Base-by-base conservation (phyloP, 176 grass and related monocot genomes). In the Carex parvula region DNA sequence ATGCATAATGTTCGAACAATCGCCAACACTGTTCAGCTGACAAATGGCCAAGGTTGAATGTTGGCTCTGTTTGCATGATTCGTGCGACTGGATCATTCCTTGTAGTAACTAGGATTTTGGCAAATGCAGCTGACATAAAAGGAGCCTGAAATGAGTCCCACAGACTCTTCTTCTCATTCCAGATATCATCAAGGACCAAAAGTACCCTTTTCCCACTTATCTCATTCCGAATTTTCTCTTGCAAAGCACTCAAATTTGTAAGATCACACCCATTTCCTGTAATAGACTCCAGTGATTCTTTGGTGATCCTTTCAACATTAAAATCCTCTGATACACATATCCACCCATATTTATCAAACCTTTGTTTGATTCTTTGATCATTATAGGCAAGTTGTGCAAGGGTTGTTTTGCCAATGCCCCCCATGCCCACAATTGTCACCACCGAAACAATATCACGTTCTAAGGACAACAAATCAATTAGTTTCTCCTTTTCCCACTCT, bases 361-460 rank as follows among this genome's bases (percentile, higher is more conserved):
- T 57, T 84, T 64, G 81, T 0, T 10, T 57, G 42, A 78, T 72
- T 68, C 53, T 87, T 13, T 66, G n/a, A 41, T 91, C 89, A 67
- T 64, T 0, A 53, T 85, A 91, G 32, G 85, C 67, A 50, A 88
- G 87, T 80, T 62, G 86, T 29, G 89, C 86, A 3, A 91, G 67
- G 20, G 79, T 58, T 58, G 89, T 91, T 85, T 91, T 91, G 18
- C 86, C 89, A 16, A 91, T n/a, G n/a, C n/a, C n/a, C n/a, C n/a
- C n/a, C n/a, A n/a, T n/a, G n/a, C n/a, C n/a, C n/a, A n/a, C 83
- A 54, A 91, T 91, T 20, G 89, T 37, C 75, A 88, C 60, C 15
- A 91, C 58, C 2, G 50, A 85, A 1, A 91, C 12, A 74, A 74
- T 17, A 16, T 52, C 39, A 14, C 10, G 65, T 59, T 37, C 0